Percentiles rank a stretch among this genome's conserved stretches.
phyloP scores from a whole-genome alignment of 2,329 filamentous ascomycete genomes.

The Didymella segeticola region DNA sequence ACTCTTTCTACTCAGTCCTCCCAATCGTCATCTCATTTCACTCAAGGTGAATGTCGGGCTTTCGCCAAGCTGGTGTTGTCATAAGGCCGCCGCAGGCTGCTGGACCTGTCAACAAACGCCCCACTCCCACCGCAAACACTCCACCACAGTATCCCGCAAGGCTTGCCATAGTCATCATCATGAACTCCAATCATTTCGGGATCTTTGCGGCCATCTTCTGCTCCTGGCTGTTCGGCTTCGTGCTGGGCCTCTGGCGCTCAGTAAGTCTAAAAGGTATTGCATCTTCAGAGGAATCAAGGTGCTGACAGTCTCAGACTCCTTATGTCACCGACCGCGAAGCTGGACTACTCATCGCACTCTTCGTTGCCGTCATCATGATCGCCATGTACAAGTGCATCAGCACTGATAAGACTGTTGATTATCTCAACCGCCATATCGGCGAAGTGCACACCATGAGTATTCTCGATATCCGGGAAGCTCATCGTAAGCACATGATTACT shows the following conservation, averaged over 20 bases:
- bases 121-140: neutral
- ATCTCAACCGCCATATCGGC: constrained; percentile 5
- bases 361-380: neutral
- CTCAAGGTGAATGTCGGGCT: neutral
- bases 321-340: neutral
- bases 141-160: neutral
- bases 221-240: neutral
- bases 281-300: neutral
- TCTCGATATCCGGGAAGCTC: constrained; percentile 15
- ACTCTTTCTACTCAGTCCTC: no score
- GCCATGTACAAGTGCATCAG: constrained; percentile 1
- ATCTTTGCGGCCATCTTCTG: neutral
- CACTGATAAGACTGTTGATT: constrained; percentile 1
- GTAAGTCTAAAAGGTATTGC: neutral
- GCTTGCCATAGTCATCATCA: neutral
- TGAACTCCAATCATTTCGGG: neutral
- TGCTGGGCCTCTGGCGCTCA: constrained; percentile 1
- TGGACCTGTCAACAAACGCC: neutral
- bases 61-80: neutral
- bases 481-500: constrained; percentile 9
- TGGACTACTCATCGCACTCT: constrained; percentile 8
- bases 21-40: neutral
- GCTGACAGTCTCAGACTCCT: neutral
- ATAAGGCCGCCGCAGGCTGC: neutral
- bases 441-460: constrained; percentile 10